Evolutionary conservation across 202 grass and related monocot species (phyloP).

Genomic region (Schoenoplectus triqueter): DNA sequence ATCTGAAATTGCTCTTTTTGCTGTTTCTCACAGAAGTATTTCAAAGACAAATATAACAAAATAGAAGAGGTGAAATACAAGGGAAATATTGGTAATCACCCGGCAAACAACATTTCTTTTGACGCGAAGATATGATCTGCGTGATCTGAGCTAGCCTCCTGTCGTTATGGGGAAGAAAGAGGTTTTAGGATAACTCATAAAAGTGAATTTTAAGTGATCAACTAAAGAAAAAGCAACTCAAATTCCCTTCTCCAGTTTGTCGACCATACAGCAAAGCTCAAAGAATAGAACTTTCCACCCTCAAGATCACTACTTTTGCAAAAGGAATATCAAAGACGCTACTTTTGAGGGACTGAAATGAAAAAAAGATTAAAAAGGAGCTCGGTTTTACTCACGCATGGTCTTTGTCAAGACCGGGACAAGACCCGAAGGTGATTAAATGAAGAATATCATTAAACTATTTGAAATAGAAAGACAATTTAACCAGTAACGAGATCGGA

Average conservation of each 20-base stretch:
- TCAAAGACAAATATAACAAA: neutral
- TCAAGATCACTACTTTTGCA: slow-evolving; percentile 28
- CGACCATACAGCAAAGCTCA: neutral
- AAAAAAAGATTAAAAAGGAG: neutral
- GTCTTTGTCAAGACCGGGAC: slow-evolving; percentile 2
- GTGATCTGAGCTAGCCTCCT: neutral
- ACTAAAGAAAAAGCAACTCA: neutral
- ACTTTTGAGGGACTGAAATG: slow-evolving; percentile 33
- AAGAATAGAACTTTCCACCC: slow-evolving; percentile 16
- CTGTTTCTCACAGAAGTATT: neutral
- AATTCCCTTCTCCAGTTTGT: neutral
- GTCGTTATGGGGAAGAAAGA: neutral
- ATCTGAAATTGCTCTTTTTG: neutral
- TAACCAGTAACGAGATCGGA: too few species aligned
- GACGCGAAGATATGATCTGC: neutral
- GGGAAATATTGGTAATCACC: neutral
- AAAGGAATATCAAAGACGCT: slow-evolving; percentile 31
- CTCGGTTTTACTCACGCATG: neutral
- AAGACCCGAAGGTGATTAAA: neutral
- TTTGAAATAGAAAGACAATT: neutral
- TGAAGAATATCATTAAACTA: slow-evolving; percentile 13
- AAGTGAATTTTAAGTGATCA: neutral
- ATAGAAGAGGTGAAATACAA: neutral
- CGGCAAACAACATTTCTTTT: neutral
- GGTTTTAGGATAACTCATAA: neutral